phyloP scores from a whole-genome alignment of 2,329 filamentous ascomycete genomes.

The Thyridium curvatum region DNA sequence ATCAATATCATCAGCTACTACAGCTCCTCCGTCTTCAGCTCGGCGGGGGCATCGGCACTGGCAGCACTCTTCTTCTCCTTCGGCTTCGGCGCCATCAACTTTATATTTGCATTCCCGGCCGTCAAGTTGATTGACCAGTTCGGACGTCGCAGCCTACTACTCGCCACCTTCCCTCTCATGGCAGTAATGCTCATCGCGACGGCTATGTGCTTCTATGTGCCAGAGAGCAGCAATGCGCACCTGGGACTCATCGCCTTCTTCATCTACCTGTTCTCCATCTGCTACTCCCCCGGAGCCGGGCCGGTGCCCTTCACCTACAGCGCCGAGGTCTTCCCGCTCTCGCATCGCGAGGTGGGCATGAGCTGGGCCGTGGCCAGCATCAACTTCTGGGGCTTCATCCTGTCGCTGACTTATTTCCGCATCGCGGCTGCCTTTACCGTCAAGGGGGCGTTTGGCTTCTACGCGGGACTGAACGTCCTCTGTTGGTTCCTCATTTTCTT shows the following conservation, averaged over 20 bases:
- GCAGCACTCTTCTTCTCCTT: conserved; percentile 53
- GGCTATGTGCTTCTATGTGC: conserved; percentile 40
- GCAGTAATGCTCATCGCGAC: conserved; percentile 39
- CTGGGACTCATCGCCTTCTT: conserved; percentile 39
- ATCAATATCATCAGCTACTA: conserved; percentile 52
- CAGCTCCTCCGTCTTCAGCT: conserved; percentile 53
- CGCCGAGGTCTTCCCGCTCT: conserved; percentile 59
- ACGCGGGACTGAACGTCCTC: conserved; percentile 40
- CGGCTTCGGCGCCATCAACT: conserved; percentile 60
- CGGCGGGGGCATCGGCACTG: conserved; percentile 44
- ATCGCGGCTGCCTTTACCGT: conserved; percentile 35
- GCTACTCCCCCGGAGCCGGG: conserved; percentile 55
- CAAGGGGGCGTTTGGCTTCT: conserved; percentile 42
- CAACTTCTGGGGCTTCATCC: conserved; percentile 38
- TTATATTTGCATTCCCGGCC: conserved; percentile 55
- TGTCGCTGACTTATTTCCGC: conserved; percentile 39
- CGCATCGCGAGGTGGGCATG: conserved; percentile 57
- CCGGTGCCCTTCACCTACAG: conserved; percentile 61
- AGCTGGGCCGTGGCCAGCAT: conserved; percentile 47
- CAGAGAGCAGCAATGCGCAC: conserved; percentile 24
- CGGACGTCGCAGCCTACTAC: conserved; percentile 56
- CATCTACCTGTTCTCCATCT: conserved; percentile 42
- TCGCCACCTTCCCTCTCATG: conserved; percentile 62
- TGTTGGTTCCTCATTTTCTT: conserved; percentile 35
- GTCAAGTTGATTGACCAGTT: conserved; percentile 64